Conservation (phyloP, 2,329 filamentous ascomycete species). For the Polychaeton citri region DNA sequence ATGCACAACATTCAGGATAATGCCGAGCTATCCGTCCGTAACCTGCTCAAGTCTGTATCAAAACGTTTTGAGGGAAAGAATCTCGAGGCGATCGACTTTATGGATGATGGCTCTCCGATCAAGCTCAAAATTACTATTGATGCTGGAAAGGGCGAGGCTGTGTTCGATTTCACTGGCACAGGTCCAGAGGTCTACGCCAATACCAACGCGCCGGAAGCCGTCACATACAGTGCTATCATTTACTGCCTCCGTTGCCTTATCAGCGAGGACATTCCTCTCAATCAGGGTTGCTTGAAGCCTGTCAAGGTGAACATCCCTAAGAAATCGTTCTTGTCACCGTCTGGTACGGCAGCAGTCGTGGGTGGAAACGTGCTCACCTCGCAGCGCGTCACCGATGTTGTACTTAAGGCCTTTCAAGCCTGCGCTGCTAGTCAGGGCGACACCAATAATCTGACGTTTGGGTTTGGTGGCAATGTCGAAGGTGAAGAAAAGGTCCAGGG, state of each 20-base stretch:
- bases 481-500: slow-evolving; percentile 51
- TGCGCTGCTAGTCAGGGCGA: slow-evolving; percentile 69
- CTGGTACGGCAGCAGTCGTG: slow-evolving; percentile 65
- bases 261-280: slow-evolving; percentile 68
- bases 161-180: slow-evolving; percentile 68
- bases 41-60: slow-evolving; percentile 58
- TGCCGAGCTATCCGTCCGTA: slow-evolving; percentile 61
- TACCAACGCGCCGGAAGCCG: slow-evolving; percentile 68
- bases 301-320: slow-evolving; percentile 63
- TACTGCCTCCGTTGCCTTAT: slow-evolving; percentile 73
- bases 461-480: slow-evolving; percentile 55
- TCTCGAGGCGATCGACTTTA: slow-evolving; percentile 65
- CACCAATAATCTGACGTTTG: slow-evolving; percentile 77
- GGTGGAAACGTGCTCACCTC: slow-evolving; percentile 69
- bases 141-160: slow-evolving; percentile 56
- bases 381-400: slow-evolving; percentile 71
- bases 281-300: slow-evolving; percentile 70
- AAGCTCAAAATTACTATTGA: slow-evolving; percentile 63
- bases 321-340: slow-evolving; percentile 60
- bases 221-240: slow-evolving; percentile 74
- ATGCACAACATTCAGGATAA: slow-evolving; percentile 75
- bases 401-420: slow-evolving; percentile 66
- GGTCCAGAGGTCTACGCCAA: slow-evolving; percentile 56
- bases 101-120: slow-evolving; percentile 78
- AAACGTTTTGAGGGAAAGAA: slow-evolving; percentile 55